phyloP scores from a whole-genome alignment of 2,329 filamentous ascomycete species.

The Cercospora sesami region DNA sequence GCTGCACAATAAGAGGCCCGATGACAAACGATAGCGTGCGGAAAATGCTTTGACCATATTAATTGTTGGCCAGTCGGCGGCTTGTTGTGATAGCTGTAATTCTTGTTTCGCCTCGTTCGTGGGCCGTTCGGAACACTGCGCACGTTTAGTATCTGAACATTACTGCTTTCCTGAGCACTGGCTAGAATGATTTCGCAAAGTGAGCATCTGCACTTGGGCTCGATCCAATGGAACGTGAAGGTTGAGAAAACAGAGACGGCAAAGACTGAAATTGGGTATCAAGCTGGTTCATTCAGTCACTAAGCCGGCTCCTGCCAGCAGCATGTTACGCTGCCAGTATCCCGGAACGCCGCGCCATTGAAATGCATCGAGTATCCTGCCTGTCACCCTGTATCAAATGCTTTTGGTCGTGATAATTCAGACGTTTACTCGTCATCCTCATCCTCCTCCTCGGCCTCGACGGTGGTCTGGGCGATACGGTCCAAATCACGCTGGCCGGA shows the following conservation, averaged over 20 bases:
- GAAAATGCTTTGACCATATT: too few relatives aligned
- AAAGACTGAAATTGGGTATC: slow-evolving; percentile 27
- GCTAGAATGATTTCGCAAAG: too few relatives aligned
- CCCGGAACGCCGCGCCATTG: slow-evolving; percentile 26
- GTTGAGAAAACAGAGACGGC: not conserved
- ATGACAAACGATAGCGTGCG: not conserved
- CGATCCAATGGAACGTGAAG: too few relatives aligned
- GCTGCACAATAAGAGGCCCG: not conserved
- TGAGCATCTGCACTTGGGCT: too few relatives aligned
- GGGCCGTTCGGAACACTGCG: too few relatives aligned
- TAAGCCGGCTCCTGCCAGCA: slow-evolving; percentile 23
- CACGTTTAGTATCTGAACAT: too few relatives aligned
- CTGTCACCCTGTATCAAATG: slow-evolving; percentile 14
- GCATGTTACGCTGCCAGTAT: slow-evolving; percentile 14
- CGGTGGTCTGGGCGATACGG: slow-evolving; percentile 59
- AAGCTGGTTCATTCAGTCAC: slow-evolving; percentile 28
- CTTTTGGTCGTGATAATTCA: slow-evolving; percentile 11
- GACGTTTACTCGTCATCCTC: slow-evolving; percentile 40
- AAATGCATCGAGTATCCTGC: slow-evolving; percentile 21
- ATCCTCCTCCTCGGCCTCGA: slow-evolving; percentile 54
- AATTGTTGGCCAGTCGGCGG: too few relatives aligned
- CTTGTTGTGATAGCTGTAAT: too few relatives aligned
- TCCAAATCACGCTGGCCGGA: slow-evolving; percentile 98
- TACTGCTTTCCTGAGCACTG: too few relatives aligned
- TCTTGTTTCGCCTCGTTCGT: too few relatives aligned